Base-by-base conservation (phyloP, 1,284 basidiomycete species). In the Cutaneotrichosporon dermatis region DNA sequence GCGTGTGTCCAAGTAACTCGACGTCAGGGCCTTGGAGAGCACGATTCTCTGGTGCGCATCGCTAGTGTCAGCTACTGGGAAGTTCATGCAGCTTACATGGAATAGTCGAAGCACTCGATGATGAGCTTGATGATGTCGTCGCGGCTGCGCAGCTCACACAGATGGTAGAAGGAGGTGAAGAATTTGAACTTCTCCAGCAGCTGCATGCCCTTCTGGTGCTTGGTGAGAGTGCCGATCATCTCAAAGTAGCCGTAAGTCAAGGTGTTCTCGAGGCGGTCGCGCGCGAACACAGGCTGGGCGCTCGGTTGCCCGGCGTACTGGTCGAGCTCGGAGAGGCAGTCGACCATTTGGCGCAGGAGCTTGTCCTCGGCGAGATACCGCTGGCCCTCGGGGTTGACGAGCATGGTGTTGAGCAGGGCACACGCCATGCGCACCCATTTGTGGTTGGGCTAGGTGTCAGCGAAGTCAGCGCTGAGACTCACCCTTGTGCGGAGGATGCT, bases 171-270 rank as follows among this genome's bases (percentile, higher is more conserved):
- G 0, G 90, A 88, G 0, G 94, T 96, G 75, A 97, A 99, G 43
- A 97, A 84, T 70, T 90, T 91, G 78, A 89, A 89, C 69, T 90
- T 89, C 75, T 95, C 92, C 74, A 99, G 79, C 15, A 99, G 79
- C 92, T 91, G 88, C 34, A 95, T 84, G 11, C 96, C 96, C 55
- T 96, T 90, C 36, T 86, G 83, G 62, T 88, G 85, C 69, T 88
- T 90, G 76, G 90, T 95, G 45, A 99, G 80, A 1, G 86, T 87
- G 3, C 94, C 94, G 2, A 99, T 82, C 88, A 99, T 93, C 72
- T 97, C 93, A 64, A 99, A 87, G 76, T 99, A 99, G 0, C 94
- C 95, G 67, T 85, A 88, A 0, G 91, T 89, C 62, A 99, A 78
- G 0, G 92, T 95, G 41, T 88, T 86, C 51, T 88, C 83, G 59